A percentile compares a stretch with the other conserved stretches of the same genome.
Conservation (phyloP, 768 basidiomycete genomes). For the Daedaleopsis nitida region DNA sequence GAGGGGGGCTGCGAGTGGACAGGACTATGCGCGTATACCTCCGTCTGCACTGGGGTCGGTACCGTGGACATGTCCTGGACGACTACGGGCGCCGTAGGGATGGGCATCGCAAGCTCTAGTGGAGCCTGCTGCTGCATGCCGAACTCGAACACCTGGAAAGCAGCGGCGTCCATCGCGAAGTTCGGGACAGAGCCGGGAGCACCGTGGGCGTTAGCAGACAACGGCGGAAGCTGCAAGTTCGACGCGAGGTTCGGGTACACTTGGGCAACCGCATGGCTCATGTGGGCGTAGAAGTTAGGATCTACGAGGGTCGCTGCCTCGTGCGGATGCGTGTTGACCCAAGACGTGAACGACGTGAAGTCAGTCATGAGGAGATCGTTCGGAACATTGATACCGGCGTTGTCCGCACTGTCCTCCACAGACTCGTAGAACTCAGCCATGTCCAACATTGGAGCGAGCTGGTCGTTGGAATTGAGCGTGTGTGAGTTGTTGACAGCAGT, state of each 20-base stretch:
- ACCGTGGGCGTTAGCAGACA: not conserved
- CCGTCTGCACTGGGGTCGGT: not conserved
- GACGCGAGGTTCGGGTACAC: not conserved
- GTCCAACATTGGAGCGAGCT: not conserved
- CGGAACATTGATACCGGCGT: not conserved
- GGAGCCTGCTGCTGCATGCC: not conserved
- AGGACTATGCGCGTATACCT: not conserved
- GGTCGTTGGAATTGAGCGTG: not conserved
- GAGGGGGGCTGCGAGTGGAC: not conserved
- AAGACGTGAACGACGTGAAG: not conserved
- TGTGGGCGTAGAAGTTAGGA: not conserved
- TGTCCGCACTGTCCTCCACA: conserved; percentile 1
- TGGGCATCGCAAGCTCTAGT: not conserved
- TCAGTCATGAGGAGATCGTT: not conserved
- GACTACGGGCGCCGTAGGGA: not conserved
- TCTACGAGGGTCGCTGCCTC: not conserved
- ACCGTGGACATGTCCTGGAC: not conserved
- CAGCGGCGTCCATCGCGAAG: not conserved
- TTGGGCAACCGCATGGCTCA: not conserved
- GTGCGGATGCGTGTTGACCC: not conserved
- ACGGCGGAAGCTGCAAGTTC: not conserved
- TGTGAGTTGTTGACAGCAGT: not conserved
- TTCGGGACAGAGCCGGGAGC: not conserved
- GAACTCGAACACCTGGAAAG: not conserved
- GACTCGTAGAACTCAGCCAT: conserved; percentile 6